A percentile compares a stretch with the other conserved stretches of the same genome.
phyloP scores from a whole-genome alignment of 371 early-diverging fungal genomes.

The Phascolomyces articulosus region DNA sequence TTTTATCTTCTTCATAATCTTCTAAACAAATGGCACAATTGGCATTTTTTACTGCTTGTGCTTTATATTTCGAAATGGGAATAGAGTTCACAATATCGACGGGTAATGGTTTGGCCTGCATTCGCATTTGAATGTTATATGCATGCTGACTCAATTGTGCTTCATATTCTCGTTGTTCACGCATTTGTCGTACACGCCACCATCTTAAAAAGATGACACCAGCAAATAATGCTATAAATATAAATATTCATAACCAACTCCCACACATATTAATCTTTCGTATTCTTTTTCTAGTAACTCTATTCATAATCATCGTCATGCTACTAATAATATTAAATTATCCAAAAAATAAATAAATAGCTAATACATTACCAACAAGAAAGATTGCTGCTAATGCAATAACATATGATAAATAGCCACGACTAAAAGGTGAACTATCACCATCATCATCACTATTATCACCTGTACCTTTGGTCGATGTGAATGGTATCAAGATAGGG shows the following conservation, averaged over 20 bases:
- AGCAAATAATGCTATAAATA: conserved; percentile 19
- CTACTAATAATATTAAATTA: neutral
- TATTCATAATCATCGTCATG: neutral
- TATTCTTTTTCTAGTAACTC: no score
- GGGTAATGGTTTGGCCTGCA: conserved; percentile 37
- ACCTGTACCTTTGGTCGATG: neutral
- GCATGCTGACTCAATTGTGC: conserved; percentile 9
- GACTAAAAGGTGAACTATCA: conserved; percentile 16
- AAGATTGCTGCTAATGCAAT: conserved; percentile 42
- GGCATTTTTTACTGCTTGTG: conserved; percentile 28
- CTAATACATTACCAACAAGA: conserved; percentile 46
- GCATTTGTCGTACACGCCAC: conserved; percentile 42
- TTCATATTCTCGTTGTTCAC: conserved; percentile 21
- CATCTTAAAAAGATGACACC: conserved; percentile 44
- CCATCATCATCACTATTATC: neutral
- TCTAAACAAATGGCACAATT: conserved; percentile 48
- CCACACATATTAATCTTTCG: no score
- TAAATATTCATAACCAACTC: neutral
- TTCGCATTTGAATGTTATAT: conserved; percentile 28
- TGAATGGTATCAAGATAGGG: neutral
- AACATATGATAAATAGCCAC: conserved; percentile 43
- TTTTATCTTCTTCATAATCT: conserved; percentile 31
- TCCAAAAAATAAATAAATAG: neutral
- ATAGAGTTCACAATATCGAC: conserved; percentile 30
- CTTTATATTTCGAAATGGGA: conserved; percentile 21